These are phyloP conservation scores for Drosera capensis DNA, from an alignment of 148 eudicot species.

Conservation along the genomic window DNA sequence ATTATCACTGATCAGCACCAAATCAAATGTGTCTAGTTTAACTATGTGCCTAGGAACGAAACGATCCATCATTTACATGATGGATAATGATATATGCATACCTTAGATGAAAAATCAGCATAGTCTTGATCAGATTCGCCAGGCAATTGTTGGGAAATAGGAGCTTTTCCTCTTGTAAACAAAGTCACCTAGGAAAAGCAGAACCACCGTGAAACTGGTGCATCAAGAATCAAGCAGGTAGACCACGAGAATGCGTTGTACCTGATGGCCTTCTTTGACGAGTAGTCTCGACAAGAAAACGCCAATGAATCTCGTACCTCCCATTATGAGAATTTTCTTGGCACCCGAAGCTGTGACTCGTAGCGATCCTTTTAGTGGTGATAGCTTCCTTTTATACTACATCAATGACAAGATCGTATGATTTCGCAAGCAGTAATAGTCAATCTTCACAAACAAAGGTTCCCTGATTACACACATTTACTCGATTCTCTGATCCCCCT, in stretches of 20 bases:
- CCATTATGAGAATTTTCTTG: conserved; percentile 92
- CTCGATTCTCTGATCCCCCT: not conserved
- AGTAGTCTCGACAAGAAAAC: conserved; percentile 80
- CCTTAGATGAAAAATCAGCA: conserved; percentile 75
- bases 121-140: conserved; percentile 74
- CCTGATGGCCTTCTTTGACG: conserved; percentile 92
- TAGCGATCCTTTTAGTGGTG: conserved; percentile 53
- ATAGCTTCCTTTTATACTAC: conserved; percentile 69
- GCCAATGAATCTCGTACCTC: conserved; percentile 93
- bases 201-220: not conserved
- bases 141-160: conserved; percentile 74
- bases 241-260: conserved; percentile 4
- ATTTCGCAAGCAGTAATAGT: no score
- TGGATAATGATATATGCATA: no score
- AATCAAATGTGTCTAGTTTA: no score
- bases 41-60: no score
- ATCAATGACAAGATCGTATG: conserved; percentile 1
- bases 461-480: no score
- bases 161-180: conserved; percentile 95
- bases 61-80: no score
- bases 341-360: conserved; percentile 56
- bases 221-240: not conserved
- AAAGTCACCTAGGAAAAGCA: conserved; percentile 48
- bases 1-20: no score
- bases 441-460: no score